Conservation (phyloP, 176 grass and related monocot genomes). For the Typha latifolia region DNA sequence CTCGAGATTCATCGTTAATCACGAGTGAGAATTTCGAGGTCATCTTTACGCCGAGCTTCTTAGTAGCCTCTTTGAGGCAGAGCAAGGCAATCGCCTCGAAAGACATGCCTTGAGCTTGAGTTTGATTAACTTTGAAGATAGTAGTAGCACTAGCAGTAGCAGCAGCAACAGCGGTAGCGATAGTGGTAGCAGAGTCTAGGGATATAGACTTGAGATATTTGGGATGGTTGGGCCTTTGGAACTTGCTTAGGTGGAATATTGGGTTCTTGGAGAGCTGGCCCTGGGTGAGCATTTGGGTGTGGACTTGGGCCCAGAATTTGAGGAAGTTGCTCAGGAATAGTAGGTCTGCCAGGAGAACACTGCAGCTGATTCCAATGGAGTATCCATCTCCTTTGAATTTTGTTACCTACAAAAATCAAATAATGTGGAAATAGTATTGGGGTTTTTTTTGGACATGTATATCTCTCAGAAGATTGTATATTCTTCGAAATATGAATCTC, state of each 20-base stretch:
- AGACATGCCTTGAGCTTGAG: neutral
- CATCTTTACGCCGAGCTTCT: neutral
- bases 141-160: conserved; percentile 9
- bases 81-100: conserved; percentile 27
- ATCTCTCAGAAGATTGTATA: too few relatives aligned
- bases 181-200: conserved; percentile 16
- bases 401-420: conserved; percentile 39
- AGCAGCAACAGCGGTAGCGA: neutral
- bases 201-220: conserved; percentile 30
- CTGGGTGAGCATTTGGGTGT: conserved; percentile 29
- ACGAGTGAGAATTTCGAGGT: conserved; percentile 27
- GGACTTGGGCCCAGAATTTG: conserved; percentile 47
- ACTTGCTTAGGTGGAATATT: conserved; percentile 52
- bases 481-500: too few relatives aligned
- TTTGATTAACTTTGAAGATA: conserved; percentile 31
- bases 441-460: too few relatives aligned
- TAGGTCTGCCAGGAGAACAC: conserved; percentile 59
- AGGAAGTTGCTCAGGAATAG: conserved; percentile 51
- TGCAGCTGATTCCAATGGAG: conserved; percentile 62
- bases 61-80: conserved; percentile 26
- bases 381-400: conserved; percentile 55
- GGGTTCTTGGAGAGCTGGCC: conserved; percentile 18
- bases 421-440: too few relatives aligned
- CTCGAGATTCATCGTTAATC: conserved; percentile 4
- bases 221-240: conserved; percentile 31